Base-by-base conservation (phyloP, 345 rosid genomes). In the Laguncularia racemosa region DNA sequence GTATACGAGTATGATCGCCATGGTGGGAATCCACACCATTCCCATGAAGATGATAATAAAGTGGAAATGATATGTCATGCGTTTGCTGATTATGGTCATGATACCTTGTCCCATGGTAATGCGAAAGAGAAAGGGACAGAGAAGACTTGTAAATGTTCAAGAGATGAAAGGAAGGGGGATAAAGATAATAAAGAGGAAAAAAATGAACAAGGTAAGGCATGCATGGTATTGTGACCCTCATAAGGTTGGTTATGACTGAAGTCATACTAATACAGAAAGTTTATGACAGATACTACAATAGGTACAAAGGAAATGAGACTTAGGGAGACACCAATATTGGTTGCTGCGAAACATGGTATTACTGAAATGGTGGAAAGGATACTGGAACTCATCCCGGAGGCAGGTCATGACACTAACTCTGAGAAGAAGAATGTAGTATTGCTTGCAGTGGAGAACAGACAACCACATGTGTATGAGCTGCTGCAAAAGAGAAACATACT, bases 401-500 rank as follows among this genome's bases (percentile, higher is more conserved):
- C 80, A 12, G 64, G 64, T 14, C 57, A 64, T 10, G 80, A 75
- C 63, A 9, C 44, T 23, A 53, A 71, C 68, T 13, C 53, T 0
- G 63, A 65, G 3, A 62, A 48, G 33, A 76, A 76, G 66, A 76
- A 76, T 20, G 28, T 55, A 1, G 76, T 76, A 58, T 56, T 77
- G 8, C 56, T 83, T 44, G 79, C 88, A 1, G 83, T 77, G 46
- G 85, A 83, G 72, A 71, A 71, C 48, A 62, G 85, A 59, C 85
- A 75, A 56, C 72, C 85, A 0, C 76, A 63, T 18, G 71, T 77
- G 4, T 79, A 68, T 48, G 6, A 66, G 53, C 51, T 68, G 8
- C 46, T 79, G 63, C 63, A 66, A 10, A 19, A 26, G 15, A 65
- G 16, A 23, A 59, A 44, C 11, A 62, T 49, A 1, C 48, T 67